Evolutionary conservation across 2,329 filamentous ascomycete species (phyloP).

Genomic region (Mycosphaerella arachidis): DNA sequence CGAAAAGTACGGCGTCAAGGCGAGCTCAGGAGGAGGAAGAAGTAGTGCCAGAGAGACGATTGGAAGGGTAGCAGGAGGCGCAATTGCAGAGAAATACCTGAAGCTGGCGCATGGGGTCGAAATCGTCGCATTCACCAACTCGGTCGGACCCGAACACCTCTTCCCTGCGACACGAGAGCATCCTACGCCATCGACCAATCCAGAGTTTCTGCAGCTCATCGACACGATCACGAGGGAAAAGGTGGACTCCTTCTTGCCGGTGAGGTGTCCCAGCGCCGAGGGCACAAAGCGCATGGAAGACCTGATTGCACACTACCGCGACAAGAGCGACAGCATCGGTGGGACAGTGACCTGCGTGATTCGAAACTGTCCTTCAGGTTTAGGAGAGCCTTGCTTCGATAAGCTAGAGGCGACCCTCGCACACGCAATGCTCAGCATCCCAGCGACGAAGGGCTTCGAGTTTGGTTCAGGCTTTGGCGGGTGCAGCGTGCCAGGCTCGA

Average conservation of each 20-base stretch:
- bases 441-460: conserved; percentile 92
- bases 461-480: conserved; percentile 90
- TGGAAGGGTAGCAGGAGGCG: conserved; percentile 80
- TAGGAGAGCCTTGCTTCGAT: conserved; percentile 92
- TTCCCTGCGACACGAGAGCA: conserved; percentile 67
- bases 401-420: conserved; percentile 89
- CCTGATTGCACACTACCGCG: conserved; percentile 70
- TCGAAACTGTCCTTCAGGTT: conserved; percentile 73
- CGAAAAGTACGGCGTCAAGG: conserved; percentile 94
- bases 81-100: conserved; percentile 91
- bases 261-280: conserved; percentile 73
- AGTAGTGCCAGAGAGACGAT: conserved; percentile 95
- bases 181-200: conserved; percentile 68
- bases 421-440: conserved; percentile 93
- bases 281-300: conserved; percentile 69
- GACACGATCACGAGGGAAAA: conserved; percentile 66
- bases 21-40: conserved; percentile 81
- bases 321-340: conserved; percentile 81
- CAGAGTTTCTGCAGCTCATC: conserved; percentile 70
- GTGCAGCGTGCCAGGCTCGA: conserved; percentile 78
- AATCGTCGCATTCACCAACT: conserved; percentile 85
- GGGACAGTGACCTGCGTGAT: conserved; percentile 94
- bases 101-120: conserved; percentile 75
- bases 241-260: conserved; percentile 80
- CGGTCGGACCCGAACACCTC: conserved; percentile 74